phyloP scores from a whole-genome alignment of 2,329 filamentous ascomycete species.

The Zymoseptoria crescenta region DNA sequence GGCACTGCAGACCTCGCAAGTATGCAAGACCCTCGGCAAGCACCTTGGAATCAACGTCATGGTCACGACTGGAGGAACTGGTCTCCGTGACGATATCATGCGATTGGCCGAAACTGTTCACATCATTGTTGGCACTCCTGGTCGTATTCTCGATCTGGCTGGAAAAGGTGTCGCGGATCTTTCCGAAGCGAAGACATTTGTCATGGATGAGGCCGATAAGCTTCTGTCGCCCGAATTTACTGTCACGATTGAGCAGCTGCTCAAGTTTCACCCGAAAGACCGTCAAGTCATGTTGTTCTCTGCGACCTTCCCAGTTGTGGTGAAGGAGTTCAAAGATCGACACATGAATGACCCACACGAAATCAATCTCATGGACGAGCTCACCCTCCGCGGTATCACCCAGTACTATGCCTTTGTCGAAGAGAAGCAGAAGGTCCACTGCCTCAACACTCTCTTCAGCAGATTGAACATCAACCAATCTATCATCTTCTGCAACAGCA shows the following conservation, averaged over 20 bases:
- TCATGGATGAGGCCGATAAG: conserved; percentile 99
- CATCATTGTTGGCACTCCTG: conserved; percentile 94
- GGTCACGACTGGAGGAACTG: conserved; percentile 96
- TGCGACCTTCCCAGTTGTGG: conserved; percentile 92
- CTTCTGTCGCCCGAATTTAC: conserved; percentile 95
- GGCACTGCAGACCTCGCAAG: conserved; percentile 95
- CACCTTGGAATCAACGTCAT: conserved; percentile 97
- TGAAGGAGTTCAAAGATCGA: conserved; percentile 96
- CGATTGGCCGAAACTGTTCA: conserved; percentile 90
- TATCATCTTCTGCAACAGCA: conserved; percentile 99
- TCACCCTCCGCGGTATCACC: conserved; percentile 94
- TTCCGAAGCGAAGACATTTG: conserved; percentile 92
- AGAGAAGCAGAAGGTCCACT: conserved; percentile 99
- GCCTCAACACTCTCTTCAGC: conserved; percentile 95
- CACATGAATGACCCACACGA: conserved; percentile 96
- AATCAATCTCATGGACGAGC: conserved; percentile 99
- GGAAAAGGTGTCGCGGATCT: conserved; percentile 95
- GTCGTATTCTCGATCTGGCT: conserved; percentile 89
- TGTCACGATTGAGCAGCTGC: conserved; percentile 89
- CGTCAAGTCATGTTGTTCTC: conserved; percentile 99
- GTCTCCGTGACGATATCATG: conserved; percentile 91
- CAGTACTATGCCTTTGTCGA: conserved; percentile 99
- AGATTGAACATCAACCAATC: conserved; percentile 99
- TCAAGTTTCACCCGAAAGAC: conserved; percentile 93
- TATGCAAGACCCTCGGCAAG: conserved; percentile 97